Evolutionary conservation across 306 rosid species (phyloP).

Genomic region (barrel medic (Medicago truncatula)): MtrunA17r5.0-ANR NC_053044.1:55032501-55033000

Average conservation of each 20-base stretch:
- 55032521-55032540: slow-evolving; percentile 27
- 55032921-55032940: background rate
- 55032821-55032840: slow-evolving; percentile 80
- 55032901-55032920: background rate
- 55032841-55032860: slow-evolving; percentile 25
- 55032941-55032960: background rate
- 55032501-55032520: slow-evolving; percentile 34
- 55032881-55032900: background rate
- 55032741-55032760: slow-evolving; percentile 93
- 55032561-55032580: slow-evolving; percentile 95
- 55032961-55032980: background rate
- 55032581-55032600: slow-evolving; percentile 97
- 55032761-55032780: slow-evolving; percentile 95
- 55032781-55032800: slow-evolving; percentile 96
- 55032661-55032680: slow-evolving; percentile 95
- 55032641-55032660: slow-evolving; percentile 94
- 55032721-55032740: slow-evolving; percentile 99
- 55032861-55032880: slow-evolving; percentile 11
- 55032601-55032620: slow-evolving; percentile 98
- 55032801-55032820: slow-evolving; percentile 87
- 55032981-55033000: no score
- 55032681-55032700: slow-evolving; percentile 87
- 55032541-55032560: slow-evolving; percentile 52
- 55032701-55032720: slow-evolving; percentile 82
- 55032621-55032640: slow-evolving; percentile 88